Conservation (phyloP, 2,329 filamentous ascomycete genomes). For the Claviceps spartinae region DNA sequence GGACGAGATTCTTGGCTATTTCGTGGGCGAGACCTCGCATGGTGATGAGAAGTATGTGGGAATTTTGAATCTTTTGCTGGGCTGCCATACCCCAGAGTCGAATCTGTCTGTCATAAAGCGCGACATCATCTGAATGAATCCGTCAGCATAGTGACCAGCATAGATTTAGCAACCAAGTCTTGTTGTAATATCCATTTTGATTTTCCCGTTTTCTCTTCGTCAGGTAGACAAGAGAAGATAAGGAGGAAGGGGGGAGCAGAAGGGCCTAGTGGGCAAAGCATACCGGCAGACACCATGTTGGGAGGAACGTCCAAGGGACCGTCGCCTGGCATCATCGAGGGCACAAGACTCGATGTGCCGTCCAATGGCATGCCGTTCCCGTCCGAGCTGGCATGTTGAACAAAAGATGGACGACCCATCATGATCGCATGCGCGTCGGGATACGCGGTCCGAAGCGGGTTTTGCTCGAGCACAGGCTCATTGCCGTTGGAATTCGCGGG, state of each 20-base stretch:
- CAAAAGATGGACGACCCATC: slow-evolving; percentile 13
- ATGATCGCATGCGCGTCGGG: slow-evolving; percentile 11
- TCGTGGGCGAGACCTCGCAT: slow-evolving; percentile 84
- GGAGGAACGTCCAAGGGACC: slow-evolving; percentile 9
- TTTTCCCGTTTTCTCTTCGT: too few species aligned
- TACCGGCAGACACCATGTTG: slow-evolving; percentile 22
- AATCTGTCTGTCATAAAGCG: slow-evolving; percentile 93
- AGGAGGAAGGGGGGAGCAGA: background rate
- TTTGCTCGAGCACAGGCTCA: slow-evolving; percentile 2
- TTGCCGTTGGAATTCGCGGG: slow-evolving; percentile 3
- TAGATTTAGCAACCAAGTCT: background rate
- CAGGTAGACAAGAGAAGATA: too few species aligned
- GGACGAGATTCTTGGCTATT: slow-evolving; percentile 91
- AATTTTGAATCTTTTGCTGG: slow-evolving; percentile 80
- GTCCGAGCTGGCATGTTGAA: slow-evolving; percentile 14
- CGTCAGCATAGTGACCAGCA: background rate
- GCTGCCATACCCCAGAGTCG: slow-evolving; percentile 93
- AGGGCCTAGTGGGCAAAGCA: slow-evolving; percentile 1
- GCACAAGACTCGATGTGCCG: slow-evolving; percentile 18
- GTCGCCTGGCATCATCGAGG: slow-evolving; percentile 18
- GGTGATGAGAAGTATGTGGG: slow-evolving; percentile 79
- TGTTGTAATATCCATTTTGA: too few species aligned
- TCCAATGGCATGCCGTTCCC: slow-evolving; percentile 11
- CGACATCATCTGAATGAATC: slow-evolving; percentile 64
- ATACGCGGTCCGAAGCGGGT: slow-evolving; percentile 2